Conservation (phyloP, 139 green algal species). For the Chlorella sp. region DNA sequence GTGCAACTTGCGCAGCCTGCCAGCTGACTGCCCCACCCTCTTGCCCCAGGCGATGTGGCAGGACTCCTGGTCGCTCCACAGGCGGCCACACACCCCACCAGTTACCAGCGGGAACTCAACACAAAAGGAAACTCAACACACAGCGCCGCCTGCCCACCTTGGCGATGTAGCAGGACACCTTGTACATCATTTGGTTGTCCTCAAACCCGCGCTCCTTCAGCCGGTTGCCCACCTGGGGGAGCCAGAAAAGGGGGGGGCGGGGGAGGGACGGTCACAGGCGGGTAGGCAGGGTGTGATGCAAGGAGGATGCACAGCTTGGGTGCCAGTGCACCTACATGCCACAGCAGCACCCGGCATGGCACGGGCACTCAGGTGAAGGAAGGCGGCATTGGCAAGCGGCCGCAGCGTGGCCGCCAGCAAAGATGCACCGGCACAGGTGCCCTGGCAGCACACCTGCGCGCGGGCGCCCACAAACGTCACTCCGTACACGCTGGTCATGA, state of each 20-base stretch:
- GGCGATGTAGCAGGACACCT: slow-evolving; percentile 77
- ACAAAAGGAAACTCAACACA: too few relatives aligned
- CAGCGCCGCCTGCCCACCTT: slow-evolving; percentile 21
- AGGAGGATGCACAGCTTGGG: too few relatives aligned
- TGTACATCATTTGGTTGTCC: slow-evolving; percentile 54
- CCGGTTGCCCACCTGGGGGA: slow-evolving; percentile 64
- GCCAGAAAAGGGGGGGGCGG: neutral
- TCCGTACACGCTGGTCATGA: slow-evolving; percentile 99
- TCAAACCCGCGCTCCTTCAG: slow-evolving; percentile 81
- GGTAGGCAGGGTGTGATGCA: neutral
- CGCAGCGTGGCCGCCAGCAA: neutral
- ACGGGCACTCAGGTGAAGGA: neutral
- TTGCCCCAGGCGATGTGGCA: too few relatives aligned
- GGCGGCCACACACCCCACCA: neutral
- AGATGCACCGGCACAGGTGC: neutral
- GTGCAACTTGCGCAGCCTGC: too few relatives aligned
- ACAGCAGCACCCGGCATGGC: too few relatives aligned
- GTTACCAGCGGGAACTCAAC: too few relatives aligned
- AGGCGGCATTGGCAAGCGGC: neutral
- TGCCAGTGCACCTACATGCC: too few relatives aligned
- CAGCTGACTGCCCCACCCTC: too few relatives aligned
- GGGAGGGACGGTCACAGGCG: neutral
- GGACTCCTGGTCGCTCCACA: too few relatives aligned
- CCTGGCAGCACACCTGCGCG: slow-evolving; percentile 60
- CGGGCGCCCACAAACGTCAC: slow-evolving; percentile 94